Conservation (phyloP, 306 rosid species). For the Echinosophora koreensis region DNA sequence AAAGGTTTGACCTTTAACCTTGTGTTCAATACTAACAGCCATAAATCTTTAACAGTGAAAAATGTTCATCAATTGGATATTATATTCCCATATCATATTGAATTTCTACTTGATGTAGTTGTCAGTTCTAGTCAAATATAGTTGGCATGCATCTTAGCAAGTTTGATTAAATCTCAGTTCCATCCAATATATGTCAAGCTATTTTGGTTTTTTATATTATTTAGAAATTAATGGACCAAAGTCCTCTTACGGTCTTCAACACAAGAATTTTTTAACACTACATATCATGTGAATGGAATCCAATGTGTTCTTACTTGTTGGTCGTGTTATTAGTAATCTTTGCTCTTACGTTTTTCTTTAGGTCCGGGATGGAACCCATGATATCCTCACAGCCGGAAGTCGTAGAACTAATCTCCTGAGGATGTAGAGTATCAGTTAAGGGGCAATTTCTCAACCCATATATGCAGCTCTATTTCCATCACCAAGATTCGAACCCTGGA, state of each 20-base stretch:
- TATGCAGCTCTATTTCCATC: too few relatives aligned
- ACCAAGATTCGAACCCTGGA: too few relatives aligned
- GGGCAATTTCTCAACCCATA: too few relatives aligned
- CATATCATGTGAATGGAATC: slow-evolving; percentile 42
- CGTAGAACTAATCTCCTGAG: too few relatives aligned
- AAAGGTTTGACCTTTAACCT: slow-evolving; percentile 45
- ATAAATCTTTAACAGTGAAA: slow-evolving; percentile 12
- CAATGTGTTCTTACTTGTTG: slow-evolving; percentile 18
- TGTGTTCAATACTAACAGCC: slow-evolving; percentile 35
- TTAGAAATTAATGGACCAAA: slow-evolving; percentile 43
- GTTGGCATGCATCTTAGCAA: slow-evolving; percentile 53
- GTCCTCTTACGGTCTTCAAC: slow-evolving; percentile 41
- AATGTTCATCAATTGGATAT: slow-evolving; percentile 17
- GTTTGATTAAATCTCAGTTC: slow-evolving; percentile 52
- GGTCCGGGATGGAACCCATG: too few relatives aligned
- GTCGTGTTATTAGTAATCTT: neutral
- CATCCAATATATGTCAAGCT: slow-evolving; percentile 37
- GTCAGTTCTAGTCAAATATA: slow-evolving; percentile 48
- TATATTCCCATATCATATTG: slow-evolving; percentile 33
- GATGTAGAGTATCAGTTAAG: too few relatives aligned
- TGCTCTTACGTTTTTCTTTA: too few relatives aligned
- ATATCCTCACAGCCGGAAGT: too few relatives aligned
- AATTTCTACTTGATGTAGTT: slow-evolving; percentile 6
- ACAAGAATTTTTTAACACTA: slow-evolving; percentile 12
- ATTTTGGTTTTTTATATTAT: slow-evolving; percentile 31